A percentile compares a stretch with the other conserved stretches of the same genome.
Conservation (phyloP, 768 basidiomycete genomes). For the Termitomyces sp. region DNA sequence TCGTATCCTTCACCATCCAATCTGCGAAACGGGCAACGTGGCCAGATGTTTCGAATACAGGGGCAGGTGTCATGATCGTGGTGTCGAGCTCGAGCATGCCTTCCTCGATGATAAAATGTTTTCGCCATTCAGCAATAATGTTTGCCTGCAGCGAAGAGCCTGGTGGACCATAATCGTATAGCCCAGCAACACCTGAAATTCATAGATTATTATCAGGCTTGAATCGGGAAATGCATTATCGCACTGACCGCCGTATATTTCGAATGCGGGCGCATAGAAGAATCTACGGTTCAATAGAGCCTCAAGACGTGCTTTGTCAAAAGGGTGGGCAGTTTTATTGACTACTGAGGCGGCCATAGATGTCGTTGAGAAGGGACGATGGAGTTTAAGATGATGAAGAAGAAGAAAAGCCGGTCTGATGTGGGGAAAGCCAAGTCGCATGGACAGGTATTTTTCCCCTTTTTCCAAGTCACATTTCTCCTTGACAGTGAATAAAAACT, state of each 20-base stretch:
- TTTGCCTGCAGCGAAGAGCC: conserved; percentile 95
- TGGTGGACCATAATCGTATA: conserved; percentile 97
- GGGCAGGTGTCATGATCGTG: conserved; percentile 92
- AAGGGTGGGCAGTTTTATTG: conserved; percentile 81
- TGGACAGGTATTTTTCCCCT: conserved; percentile 5
- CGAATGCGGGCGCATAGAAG: conserved; percentile 97
- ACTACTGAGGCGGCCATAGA: conserved; percentile 29
- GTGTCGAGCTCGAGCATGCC: conserved; percentile 98
- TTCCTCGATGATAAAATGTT: conserved; percentile 97
- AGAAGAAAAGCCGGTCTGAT: conserved; percentile 15
- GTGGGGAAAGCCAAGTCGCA: conserved; percentile 16
- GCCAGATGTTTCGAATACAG: conserved; percentile 95
- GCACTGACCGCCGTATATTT: conserved; percentile 91
- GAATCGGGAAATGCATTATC: conserved; percentile 4
- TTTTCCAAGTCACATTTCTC: conserved; percentile 12
- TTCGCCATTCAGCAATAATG: conserved; percentile 94
- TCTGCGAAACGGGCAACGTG: conserved; percentile 98
- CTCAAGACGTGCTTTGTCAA: conserved; percentile 85
- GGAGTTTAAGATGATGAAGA: conserved; percentile 4
- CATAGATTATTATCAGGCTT: not conserved
- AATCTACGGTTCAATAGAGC: conserved; percentile 85
- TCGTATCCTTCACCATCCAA: conserved; percentile 97
- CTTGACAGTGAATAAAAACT: not conserved
- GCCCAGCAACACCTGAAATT: conserved; percentile 80
- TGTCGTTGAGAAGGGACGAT: conserved; percentile 13